Evolutionary conservation across 2,329 filamentous ascomycete species (phyloP).

Genomic region (Penicillium aurantiogriseum): DNA sequence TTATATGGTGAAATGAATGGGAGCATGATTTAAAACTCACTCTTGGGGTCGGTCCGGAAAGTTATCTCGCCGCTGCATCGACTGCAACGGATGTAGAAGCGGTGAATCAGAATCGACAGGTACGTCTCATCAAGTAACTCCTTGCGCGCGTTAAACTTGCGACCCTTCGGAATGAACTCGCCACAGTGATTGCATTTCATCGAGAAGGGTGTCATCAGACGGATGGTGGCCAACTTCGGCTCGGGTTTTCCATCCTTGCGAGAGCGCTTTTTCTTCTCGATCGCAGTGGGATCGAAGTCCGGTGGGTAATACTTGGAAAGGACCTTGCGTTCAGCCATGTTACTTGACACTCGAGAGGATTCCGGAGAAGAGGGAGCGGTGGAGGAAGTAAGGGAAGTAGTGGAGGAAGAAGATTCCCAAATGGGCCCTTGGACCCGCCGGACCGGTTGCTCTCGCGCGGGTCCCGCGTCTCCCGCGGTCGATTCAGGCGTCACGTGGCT

Average conservation of each 20-base stretch:
- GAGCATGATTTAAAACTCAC: conserved; percentile 36
- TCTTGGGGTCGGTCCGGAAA: conserved; percentile 92
- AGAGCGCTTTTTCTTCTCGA: conserved; percentile 60
- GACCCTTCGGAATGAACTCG: conserved; percentile 87
- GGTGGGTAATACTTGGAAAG: conserved; percentile 61
- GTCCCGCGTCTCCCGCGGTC: no score
- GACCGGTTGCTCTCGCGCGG: no score
- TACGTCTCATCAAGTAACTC: conserved; percentile 91
- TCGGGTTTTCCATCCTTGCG: conserved; percentile 57
- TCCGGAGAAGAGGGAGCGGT: no score
- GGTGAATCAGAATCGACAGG: conserved; percentile 79
- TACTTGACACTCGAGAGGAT: background rate
- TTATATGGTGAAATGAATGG: background rate
- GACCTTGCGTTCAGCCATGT: conserved; percentile 85
- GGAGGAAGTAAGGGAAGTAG: no score
- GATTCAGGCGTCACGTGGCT: no score
- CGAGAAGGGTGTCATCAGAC: conserved; percentile 80
- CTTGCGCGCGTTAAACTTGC: conserved; percentile 94
- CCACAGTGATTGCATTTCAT: conserved; percentile 65
- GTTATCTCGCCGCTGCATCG: conserved; percentile 83
- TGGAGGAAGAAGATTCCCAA: no score
- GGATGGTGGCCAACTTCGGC: conserved; percentile 68
- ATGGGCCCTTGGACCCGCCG: no score
- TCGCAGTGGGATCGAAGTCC: conserved; percentile 85
- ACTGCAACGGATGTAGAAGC: conserved; percentile 90